Conservation (phyloP, 352 stramenopile species). For the Phytophthora ohioensis region DNA sequence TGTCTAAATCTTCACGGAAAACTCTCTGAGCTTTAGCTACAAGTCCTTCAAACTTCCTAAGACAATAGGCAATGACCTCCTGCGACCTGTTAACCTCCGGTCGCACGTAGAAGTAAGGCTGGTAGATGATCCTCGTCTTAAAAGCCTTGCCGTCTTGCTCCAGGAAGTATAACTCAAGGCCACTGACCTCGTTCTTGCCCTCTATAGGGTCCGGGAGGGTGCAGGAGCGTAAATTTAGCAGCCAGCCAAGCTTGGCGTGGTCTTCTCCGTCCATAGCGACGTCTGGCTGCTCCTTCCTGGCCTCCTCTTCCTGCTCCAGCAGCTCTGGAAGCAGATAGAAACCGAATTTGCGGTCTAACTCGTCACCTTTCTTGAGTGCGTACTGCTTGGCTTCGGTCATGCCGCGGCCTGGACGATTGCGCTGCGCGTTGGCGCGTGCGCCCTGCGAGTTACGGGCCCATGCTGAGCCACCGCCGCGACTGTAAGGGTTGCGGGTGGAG, state of each 20-base stretch:
- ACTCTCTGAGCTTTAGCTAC: slow-evolving; percentile 78
- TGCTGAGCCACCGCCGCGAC: slow-evolving; percentile 55
- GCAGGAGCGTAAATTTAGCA: slow-evolving; percentile 74
- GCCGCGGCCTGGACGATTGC: slow-evolving; percentile 42
- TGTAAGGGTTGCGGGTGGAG: slow-evolving; percentile 50
- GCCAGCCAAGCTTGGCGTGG: slow-evolving; percentile 65
- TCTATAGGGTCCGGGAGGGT: slow-evolving; percentile 65
- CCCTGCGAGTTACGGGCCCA: slow-evolving; percentile 81
- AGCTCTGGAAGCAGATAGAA: slow-evolving; percentile 69
- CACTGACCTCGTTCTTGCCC: slow-evolving; percentile 86
- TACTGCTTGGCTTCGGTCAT: slow-evolving; percentile 75
- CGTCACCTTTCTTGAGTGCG: slow-evolving; percentile 67
- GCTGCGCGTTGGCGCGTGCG: slow-evolving; percentile 65
- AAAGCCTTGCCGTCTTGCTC: slow-evolving; percentile 94
- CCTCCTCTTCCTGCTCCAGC: slow-evolving; percentile 60
- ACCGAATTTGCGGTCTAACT: slow-evolving; percentile 74
- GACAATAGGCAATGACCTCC: slow-evolving; percentile 83
- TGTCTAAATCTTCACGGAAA: slow-evolving; percentile 92
- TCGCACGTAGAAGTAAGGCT: slow-evolving; percentile 98
- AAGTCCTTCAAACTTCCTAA: slow-evolving; percentile 89
- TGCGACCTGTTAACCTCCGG: slow-evolving; percentile 66
- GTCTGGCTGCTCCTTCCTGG: slow-evolving; percentile 29
- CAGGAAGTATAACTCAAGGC: slow-evolving; percentile 96
- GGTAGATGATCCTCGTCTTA: slow-evolving; percentile 96
- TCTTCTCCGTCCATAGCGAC: slow-evolving; percentile 6